Conservation (phyloP, 1,139 yeast species). For the Trichomonascaceae sp. region DNA sequence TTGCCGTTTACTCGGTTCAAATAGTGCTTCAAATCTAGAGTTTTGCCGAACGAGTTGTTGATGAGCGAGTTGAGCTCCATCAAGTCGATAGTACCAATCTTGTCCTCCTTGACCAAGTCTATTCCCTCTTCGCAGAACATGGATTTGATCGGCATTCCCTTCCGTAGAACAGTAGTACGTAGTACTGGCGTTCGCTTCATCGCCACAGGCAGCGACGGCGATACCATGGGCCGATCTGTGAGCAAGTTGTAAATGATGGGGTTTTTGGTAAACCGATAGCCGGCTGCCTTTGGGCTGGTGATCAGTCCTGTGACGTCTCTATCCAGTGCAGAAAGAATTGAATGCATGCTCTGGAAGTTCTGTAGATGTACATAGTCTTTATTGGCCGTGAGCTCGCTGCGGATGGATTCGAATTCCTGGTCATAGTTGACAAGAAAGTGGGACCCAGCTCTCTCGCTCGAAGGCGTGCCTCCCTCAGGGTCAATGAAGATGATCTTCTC, state of each 20-base stretch:
- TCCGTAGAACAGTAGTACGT: constrained; percentile 67
- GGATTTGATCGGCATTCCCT: constrained; percentile 56
- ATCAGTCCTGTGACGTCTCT: constrained; percentile 38
- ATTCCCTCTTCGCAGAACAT: constrained; percentile 30
- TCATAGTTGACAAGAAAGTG: constrained; percentile 79
- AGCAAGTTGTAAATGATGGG: constrained; percentile 81
- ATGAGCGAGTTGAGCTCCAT: constrained; percentile 44
- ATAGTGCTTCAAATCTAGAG: constrained; percentile 53
- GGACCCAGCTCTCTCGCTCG: constrained; percentile 53
- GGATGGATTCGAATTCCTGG: constrained; percentile 64
- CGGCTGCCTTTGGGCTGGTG: constrained; percentile 37
- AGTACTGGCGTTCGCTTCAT: constrained; percentile 43
- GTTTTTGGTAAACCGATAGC: constrained; percentile 32
- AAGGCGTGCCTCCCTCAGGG: constrained; percentile 80
- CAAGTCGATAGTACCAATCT: constrained; percentile 41
- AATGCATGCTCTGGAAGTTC: constrained; percentile 44
- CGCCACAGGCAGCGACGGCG: constrained; percentile 74
- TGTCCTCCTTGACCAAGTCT: constrained; percentile 33
- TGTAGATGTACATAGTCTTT: constrained; percentile 39
- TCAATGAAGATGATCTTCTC: constrained; percentile 77
- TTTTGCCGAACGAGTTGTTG: constrained; percentile 67
- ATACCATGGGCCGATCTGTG: constrained; percentile 85
- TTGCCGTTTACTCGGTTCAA: constrained; percentile 47
- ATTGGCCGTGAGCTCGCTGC: constrained; percentile 41
- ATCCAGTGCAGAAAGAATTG: constrained; percentile 32